Base-by-base conservation (phyloP, 345 rosid species). In the Eucalyptus fibrosa region DNA sequence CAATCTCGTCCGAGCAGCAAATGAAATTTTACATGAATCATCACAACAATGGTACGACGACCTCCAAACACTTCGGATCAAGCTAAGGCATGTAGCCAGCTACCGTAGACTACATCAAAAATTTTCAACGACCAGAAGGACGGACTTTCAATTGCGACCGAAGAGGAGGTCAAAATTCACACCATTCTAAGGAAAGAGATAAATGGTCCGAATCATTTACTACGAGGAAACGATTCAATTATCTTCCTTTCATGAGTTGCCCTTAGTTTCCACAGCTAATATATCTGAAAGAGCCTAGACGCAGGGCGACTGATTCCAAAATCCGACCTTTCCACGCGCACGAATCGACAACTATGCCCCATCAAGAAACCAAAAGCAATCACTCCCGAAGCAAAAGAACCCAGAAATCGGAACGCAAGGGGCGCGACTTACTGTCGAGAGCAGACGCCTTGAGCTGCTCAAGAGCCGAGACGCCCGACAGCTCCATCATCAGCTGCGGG, bases 391-490 rank as follows among this genome's bases (percentile, higher is more conserved):
- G n/a, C 17, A 34, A 42, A 9, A 56, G 28, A 50, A 83, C 80
- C 17, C 18, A 49, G 80, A 40, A 60, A 88, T 37, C 55, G 86
- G 56, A 32, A 14, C 62, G 34, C 60, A 17, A 59, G n/a, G 34
- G 34, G 69, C 37, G 18, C 50, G 69, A 89, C 94, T 67, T 90
- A 96, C 96, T 89, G 88, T 95, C 96, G 88, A 94, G 91, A 47
- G 96, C 97, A 89, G 96, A 92, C 69, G 94, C 91, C 92, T 95
- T 96, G 91, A 96, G 96, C 87, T 91, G 97, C 88, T 95, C 95
- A 12, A 96, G 96, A 83, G 96, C 97, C 13, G 96, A 94, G 91
- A 91, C 53, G 88, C 90, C 90, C 90, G 96, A 91, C 32, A 92
- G 93, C 69, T 93, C 92, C 50, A 83, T 51, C 87, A 47, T 53